Conservation (phyloP, 2,329 filamentous ascomycete genomes). For the Davidsoniella eucalypti region DNA sequence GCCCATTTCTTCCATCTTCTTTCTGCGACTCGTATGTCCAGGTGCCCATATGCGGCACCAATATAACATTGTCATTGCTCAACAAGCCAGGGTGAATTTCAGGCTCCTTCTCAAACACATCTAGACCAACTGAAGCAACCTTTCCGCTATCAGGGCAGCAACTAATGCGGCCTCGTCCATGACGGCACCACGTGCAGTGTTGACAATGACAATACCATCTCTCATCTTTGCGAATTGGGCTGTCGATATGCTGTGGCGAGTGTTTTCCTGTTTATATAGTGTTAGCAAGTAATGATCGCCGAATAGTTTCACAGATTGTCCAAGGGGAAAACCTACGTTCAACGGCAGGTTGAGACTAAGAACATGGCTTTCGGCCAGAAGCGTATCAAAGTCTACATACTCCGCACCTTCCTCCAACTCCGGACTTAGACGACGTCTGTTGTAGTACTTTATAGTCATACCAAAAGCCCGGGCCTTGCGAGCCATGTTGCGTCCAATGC, state of each 20-base stretch:
- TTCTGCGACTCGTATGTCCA: conserved; percentile 51
- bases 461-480: conserved; percentile 59
- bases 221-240: conserved; percentile 65
- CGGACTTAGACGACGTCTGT: conserved; percentile 43
- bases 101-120: conserved; percentile 74
- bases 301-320: not conserved
- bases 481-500: conserved; percentile 64
- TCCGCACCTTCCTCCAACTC: conserved; percentile 41
- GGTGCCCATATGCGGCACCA: conserved; percentile 78
- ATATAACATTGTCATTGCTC: conserved; percentile 51
- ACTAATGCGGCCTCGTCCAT: conserved; percentile 72
- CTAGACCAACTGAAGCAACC: conserved; percentile 55
- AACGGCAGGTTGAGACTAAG: conserved; percentile 66
- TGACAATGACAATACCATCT: conserved; percentile 57
- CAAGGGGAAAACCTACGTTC: conserved; percentile 41
- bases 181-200: conserved; percentile 68
- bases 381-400: conserved; percentile 57
- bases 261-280: conserved; percentile 32
- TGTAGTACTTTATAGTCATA: conserved; percentile 61
- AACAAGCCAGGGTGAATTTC: conserved; percentile 56
- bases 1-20: too few species aligned
- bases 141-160: conserved; percentile 52
- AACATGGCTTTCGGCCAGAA: conserved; percentile 56
- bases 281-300: not conserved
- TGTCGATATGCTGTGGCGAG: conserved; percentile 58